These are phyloP conservation scores for Mycena rosella DNA, from an alignment of 768 basidiomycete genomes.

Conservation along the genomic window DNA sequence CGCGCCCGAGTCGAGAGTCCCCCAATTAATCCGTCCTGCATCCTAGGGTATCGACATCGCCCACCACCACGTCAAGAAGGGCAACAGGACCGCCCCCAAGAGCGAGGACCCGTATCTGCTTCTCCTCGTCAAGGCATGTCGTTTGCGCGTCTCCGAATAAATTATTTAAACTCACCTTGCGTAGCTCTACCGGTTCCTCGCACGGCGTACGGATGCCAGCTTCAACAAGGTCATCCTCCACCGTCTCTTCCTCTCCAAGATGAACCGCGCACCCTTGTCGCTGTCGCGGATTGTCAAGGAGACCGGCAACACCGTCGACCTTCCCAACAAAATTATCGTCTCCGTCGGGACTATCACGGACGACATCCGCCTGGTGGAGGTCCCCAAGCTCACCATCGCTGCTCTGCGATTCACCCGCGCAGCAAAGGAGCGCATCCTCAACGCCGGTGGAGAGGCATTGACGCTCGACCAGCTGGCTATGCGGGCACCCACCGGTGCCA, in stretches of 20 bases:
- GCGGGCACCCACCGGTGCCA: constrained; percentile 93
- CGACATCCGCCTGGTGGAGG: constrained; percentile 86
- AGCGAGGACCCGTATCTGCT: constrained; percentile 99
- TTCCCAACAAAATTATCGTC: constrained; percentile 87
- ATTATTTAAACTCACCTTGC: constrained; percentile 21
- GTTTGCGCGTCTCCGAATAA: constrained; percentile 17
- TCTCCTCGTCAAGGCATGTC: constrained; percentile 92
- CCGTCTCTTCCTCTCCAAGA: constrained; percentile 96
- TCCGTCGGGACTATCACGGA: constrained; percentile 94
- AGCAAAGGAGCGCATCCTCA: constrained; percentile 95
- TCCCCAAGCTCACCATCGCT: constrained; percentile 94
- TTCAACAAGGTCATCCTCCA: constrained; percentile 99
- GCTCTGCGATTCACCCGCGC: constrained; percentile 95
- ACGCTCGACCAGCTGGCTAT: constrained; percentile 98
- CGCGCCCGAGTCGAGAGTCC: constrained; percentile 51
- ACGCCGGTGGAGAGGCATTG: constrained; percentile 93
- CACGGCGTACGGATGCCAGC: constrained; percentile 92
- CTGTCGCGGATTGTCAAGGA: constrained; percentile 93
- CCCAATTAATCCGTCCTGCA: constrained; percentile 34
- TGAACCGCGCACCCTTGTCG: constrained; percentile 97
- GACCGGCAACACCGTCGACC: constrained; percentile 74
- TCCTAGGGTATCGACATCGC: constrained; percentile 94
- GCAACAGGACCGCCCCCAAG: constrained; percentile 93
- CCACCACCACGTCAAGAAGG: constrained; percentile 99
- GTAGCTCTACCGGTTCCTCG: constrained; percentile 98